Conservation (phyloP, 768 basidiomycete species). For the Ephemerocybe angulata region DNA sequence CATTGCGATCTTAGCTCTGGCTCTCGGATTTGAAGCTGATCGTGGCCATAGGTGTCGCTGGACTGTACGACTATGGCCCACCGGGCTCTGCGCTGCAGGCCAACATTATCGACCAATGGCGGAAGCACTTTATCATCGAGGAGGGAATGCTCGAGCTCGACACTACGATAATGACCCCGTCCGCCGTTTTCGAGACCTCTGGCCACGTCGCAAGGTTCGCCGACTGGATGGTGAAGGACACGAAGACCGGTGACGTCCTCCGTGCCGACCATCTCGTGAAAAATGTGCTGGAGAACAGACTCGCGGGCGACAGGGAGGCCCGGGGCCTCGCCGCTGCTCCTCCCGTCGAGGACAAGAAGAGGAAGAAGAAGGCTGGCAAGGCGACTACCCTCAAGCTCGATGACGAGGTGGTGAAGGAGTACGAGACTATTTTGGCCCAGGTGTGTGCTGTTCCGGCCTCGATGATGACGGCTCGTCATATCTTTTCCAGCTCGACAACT, state of each 20-base stretch:
- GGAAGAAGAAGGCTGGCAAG: conserved; percentile 76
- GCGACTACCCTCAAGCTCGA: conserved; percentile 63
- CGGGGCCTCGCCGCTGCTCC: conserved; percentile 67
- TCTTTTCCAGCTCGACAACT: conserved; percentile 86
- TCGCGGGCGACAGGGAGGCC: conserved; percentile 89
- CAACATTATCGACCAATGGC: conserved; percentile 95
- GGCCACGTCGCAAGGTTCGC: conserved; percentile 98
- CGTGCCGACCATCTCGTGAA: conserved; percentile 96
- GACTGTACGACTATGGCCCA: conserved; percentile 96
- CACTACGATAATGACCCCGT: conserved; percentile 96
- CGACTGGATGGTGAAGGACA: conserved; percentile 99
- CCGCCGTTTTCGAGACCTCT: conserved; percentile 92
- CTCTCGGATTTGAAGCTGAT: conserved; percentile 6
- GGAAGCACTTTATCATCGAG: conserved; percentile 96
- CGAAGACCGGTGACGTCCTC: conserved; percentile 91
- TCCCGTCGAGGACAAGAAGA: conserved; percentile 61
- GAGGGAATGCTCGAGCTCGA: conserved; percentile 99
- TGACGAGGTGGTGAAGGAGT: conserved; percentile 71
- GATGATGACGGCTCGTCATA: background rate
- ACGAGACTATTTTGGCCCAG: conserved; percentile 52
- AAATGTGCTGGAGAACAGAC: conserved; percentile 81
- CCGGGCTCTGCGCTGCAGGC: conserved; percentile 94
- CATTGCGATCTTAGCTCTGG: background rate
- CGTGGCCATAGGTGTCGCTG: conserved; percentile 73
- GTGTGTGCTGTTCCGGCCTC: conserved; percentile 9